Evolutionary conservation across 225 moss, liverwort and hornwort genomes (phyloP).

Genomic region (Pseudisothecium myosuroides): DNA sequence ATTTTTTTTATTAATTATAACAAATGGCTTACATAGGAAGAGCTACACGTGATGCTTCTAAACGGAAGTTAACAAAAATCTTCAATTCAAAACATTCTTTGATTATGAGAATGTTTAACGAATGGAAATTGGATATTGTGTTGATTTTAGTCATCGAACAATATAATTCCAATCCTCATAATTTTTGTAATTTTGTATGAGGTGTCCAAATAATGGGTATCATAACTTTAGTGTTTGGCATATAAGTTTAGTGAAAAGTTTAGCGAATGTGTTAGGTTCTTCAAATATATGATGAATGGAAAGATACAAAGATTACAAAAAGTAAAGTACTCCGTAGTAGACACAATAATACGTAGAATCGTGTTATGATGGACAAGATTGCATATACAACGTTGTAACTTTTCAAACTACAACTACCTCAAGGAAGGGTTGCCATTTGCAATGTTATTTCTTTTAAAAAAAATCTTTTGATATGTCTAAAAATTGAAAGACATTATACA

Average conservation of each 20-base stretch:
- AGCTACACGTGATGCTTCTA: background rate
- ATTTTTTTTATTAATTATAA: too few species aligned
- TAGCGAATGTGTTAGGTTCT: background rate
- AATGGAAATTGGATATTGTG: background rate
- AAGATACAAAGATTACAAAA: background rate
- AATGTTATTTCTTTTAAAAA: background rate
- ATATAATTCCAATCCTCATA: background rate
- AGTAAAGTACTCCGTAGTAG: too few species aligned
- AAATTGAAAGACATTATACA: background rate
- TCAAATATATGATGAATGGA: background rate
- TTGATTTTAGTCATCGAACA: background rate
- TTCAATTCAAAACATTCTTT: too few species aligned
- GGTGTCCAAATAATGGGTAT: background rate
- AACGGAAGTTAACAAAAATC: too few species aligned
- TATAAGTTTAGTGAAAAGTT: background rate
- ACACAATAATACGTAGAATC: background rate
- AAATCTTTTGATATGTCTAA: background rate
- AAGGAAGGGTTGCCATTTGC: background rate
- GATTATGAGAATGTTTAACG: too few species aligned
- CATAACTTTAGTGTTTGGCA: accelerated
- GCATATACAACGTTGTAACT: background rate
- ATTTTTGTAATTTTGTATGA: background rate
- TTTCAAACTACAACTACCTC: background rate
- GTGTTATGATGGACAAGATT: background rate
- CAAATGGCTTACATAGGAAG: background rate